Evolutionary conservation across 768 basidiomycete genomes (phyloP).

Genomic region (Serendipita sp.): DNA sequence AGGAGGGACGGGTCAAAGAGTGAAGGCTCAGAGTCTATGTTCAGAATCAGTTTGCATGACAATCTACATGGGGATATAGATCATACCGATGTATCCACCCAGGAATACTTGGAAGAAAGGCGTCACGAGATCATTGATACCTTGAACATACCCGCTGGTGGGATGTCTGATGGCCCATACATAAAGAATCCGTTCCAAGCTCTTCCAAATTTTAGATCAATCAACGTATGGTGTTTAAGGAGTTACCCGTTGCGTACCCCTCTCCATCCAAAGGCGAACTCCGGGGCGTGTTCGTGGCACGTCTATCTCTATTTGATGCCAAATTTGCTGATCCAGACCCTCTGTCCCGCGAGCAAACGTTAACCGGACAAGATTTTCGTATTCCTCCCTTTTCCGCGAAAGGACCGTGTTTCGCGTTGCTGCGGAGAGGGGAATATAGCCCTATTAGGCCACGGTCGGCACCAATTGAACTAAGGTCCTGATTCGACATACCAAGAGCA

Average conservation of each 20-base stretch:
- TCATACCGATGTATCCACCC: conserved; percentile 78
- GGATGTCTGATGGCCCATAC: conserved; percentile 99
- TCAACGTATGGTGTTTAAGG: not conserved
- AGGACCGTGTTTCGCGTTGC: conserved; percentile 60
- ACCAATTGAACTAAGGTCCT: conserved; percentile 18
- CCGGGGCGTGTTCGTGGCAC: conserved; percentile 92
- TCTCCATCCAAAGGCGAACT: conserved; percentile 79
- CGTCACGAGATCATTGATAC: conserved; percentile 94
- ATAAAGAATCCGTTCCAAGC: conserved; percentile 86
- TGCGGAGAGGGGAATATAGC: conserved; percentile 77
- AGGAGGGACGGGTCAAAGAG: conserved; percentile 66
- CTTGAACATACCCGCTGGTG: conserved; percentile 96
- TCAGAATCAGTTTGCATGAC: not conserved
- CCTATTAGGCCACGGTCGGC: conserved; percentile 29
- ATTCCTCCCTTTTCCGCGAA: conserved; percentile 83
- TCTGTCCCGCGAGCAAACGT: conserved; percentile 78
- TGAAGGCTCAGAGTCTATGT: conserved; percentile 77
- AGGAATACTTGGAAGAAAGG: conserved; percentile 98
- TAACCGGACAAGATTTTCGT: conserved; percentile 71
- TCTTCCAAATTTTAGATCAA: conserved; percentile 27
- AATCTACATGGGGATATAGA: not conserved
- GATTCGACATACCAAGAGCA: conserved; percentile 47
- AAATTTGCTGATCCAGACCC: conserved; percentile 87
- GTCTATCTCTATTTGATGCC: conserved; percentile 99
- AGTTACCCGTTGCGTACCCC: conserved; percentile 71